phyloP scores from a whole-genome alignment of 306 rosid species.

The Erythrophleum fordii region DNA sequence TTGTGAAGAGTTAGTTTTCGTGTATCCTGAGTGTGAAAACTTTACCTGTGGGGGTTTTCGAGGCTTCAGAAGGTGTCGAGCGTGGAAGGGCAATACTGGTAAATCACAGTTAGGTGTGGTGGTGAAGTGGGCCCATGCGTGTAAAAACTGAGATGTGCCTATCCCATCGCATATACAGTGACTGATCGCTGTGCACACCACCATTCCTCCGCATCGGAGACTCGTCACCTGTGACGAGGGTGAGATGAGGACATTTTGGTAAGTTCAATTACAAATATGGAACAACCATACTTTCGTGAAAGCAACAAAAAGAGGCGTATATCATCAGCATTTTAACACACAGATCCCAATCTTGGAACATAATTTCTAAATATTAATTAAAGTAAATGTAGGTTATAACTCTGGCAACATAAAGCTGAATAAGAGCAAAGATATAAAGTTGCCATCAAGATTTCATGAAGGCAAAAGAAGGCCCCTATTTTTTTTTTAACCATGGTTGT shows the following conservation, averaged over 20 bases:
- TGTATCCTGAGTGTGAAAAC: slow-evolving; percentile 52
- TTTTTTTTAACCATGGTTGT: neutral
- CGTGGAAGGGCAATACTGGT: slow-evolving; percentile 57
- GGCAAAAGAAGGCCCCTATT: neutral
- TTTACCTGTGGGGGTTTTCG: slow-evolving; percentile 45
- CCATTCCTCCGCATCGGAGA: slow-evolving; percentile 83
- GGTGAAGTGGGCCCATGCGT: slow-evolving; percentile 74
- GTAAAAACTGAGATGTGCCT: slow-evolving; percentile 81
- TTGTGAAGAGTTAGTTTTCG: slow-evolving; percentile 37
- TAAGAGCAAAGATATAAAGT: neutral
- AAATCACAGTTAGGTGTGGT: slow-evolving; percentile 24
- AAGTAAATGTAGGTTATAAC: neutral
- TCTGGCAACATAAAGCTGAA: neutral
- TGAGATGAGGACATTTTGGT: neutral
- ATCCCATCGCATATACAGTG: slow-evolving; percentile 84
- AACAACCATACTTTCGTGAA: slow-evolving; percentile 15
- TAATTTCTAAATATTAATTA: neutral
- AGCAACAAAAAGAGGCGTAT: slow-evolving; percentile 5
- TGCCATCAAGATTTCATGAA: neutral
- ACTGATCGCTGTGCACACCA: slow-evolving; percentile 77
- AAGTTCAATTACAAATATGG: neutral
- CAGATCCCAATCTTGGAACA: neutral
- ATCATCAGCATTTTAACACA: slow-evolving; percentile 1
- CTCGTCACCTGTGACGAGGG: slow-evolving; percentile 55
- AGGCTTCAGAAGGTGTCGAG: slow-evolving; percentile 63